Base-by-base conservation (phyloP, 2,329 filamentous ascomycete genomes). In the Fusarium clavum region DNA sequence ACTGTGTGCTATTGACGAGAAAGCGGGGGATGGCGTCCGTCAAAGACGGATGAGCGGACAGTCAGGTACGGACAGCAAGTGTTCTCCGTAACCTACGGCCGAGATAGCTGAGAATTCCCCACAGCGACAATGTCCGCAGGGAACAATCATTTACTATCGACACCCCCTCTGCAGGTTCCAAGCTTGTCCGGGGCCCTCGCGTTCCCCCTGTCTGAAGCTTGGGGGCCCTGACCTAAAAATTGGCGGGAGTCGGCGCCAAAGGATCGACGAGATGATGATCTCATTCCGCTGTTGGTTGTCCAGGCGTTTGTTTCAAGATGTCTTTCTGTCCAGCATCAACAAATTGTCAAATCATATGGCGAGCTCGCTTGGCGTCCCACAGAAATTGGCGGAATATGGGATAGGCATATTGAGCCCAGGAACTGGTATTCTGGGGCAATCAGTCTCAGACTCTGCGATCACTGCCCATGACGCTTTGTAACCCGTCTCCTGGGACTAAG, bases 231-330 rank as follows among this genome's bases (percentile, higher is more conserved):
- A 65, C 69, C 57, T 68, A 72, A 72, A 52, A 73, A 70, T 69
- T 73, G 73, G 69, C 71, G 73, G 72, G 72, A 75, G 61, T 75
- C 70, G 71, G 73, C 68, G 73, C 63, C 72, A 73, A 70, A 72
- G 55, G 73, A 75, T 75, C 73, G 71, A 75, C 73, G 66, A 69
- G 66, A 69, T 70, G 72, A 75, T 75, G 73, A 75, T 75, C 73
- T 75, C 73, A 75, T 75, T 75, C 73, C 70, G 65, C 59, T 72
- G 73, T 73, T 72, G 71, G 70, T 38, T 64, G 61, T 64, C 60
- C 70, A 71, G 73, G 72, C 68, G 73, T 74, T 74, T 75, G 73
- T 75, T 75, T 75, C 73, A 75, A 75, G 68, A 70, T 74, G 58
- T 64, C 54, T 58, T 48, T 64, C 34, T 55, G 34, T 57, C 57